Base-by-base conservation (phyloP, 495 filamentous ascomycete genomes). In the Aspergillus heteromorphus region DNA sequence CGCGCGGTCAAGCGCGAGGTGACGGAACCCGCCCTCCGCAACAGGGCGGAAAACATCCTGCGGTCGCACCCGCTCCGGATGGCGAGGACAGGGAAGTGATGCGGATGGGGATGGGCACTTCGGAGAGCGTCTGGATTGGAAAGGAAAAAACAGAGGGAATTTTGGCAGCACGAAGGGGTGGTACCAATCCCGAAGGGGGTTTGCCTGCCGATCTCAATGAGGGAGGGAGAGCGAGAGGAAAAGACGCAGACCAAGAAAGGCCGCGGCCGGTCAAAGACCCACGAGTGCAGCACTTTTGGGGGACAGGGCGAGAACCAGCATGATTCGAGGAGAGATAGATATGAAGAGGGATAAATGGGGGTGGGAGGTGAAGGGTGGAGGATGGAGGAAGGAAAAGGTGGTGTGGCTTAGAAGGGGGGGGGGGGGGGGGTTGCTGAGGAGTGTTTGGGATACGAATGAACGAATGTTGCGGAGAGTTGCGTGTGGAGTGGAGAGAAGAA, bases 11-110 rank as follows among this genome's bases (percentile, higher is more conserved):
- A 49, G 17, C 61, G 66, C 50, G 53, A 59, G 51, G 49, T 56
- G 49, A 40, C 16, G n/a, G 30, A 48, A 14, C 40, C n/a, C 21
- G 56, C 51, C 45, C 51, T 54, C 45, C 58, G 63, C 21, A 70
- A 34, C 14, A 69, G 41, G 8, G 61, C 30, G 41, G 66, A 65
- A 53, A 65, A 73, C 69, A 75, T 73, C 40, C 50, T 47, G 43
- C 43, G 43, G 23, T 47, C 14, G 23, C n/a, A 47, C 43, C 43
- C 21, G 43, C 52, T 23, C 23, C n/a, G 42, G 41, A 19, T 23
- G 2, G 41, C 10, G 42, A 25, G 43, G 43, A 47, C 19, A 20
- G 43, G 23, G 21, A 43, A 43, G 40, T 43, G 18, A 23, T 20
- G 40, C 19, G 19, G 40, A 20, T 18, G 23, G 10, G 20, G 4